phyloP scores from a whole-genome alignment of 2,329 filamentous ascomycete species.

The Trichophyton schoenleinii region DNA sequence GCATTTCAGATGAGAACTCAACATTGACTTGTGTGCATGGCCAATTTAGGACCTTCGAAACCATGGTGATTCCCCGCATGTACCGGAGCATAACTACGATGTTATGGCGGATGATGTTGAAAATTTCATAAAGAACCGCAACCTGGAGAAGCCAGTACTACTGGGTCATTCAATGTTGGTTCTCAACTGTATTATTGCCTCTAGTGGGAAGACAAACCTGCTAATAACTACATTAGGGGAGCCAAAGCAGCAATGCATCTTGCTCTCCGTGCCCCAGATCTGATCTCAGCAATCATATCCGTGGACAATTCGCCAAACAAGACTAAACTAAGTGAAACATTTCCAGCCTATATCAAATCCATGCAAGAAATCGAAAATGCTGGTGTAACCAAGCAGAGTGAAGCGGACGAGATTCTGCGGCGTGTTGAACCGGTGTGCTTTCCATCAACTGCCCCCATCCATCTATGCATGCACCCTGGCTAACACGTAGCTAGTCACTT shows the following conservation, averaged over 20 bases:
- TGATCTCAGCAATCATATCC: conserved; percentile 56
- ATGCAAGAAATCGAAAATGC: conserved; percentile 71
- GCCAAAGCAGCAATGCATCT: conserved; percentile 81
- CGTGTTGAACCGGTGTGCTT: conserved; percentile 54
- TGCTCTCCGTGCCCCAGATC: conserved; percentile 53
- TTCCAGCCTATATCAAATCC: conserved; percentile 45
- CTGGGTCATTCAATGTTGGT: conserved; percentile 79
- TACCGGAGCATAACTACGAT: conserved; percentile 58
- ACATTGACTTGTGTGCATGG: neutral
- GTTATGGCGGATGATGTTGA: conserved; percentile 73
- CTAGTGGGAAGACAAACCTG: neutral
- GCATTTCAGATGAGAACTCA: neutral
- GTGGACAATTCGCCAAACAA: conserved; percentile 84
- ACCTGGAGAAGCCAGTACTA: conserved; percentile 50
- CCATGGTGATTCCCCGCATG: conserved; percentile 77
- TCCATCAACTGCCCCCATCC: neutral
- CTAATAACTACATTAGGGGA: conserved; percentile 41
- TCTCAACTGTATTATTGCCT: neutral
- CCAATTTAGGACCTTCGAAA: conserved; percentile 63
- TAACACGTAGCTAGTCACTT: conserved; percentile 39
- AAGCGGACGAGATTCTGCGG: conserved; percentile 68
- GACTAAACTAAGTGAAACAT: conserved; percentile 55
- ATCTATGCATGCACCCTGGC: neutral
- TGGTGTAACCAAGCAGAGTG: conserved; percentile 53
- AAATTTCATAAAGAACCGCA: conserved; percentile 57